Conservation (phyloP, 345 rosid genomes). For the Dipteronia sinensis region DNA sequence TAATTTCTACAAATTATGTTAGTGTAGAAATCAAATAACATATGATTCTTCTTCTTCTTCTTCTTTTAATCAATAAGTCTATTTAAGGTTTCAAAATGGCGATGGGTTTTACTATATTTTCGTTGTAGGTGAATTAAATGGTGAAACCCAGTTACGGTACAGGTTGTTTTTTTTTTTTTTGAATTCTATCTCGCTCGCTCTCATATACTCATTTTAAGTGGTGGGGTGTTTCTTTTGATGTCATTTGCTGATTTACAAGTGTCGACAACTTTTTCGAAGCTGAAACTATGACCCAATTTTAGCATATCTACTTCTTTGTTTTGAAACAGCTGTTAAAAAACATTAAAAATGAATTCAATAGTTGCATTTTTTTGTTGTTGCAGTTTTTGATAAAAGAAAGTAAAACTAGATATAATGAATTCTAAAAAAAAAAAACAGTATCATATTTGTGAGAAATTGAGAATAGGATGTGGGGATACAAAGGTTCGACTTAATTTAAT, state of each 20-base stretch:
- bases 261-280: not conserved
- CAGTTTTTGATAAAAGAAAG: not conserved
- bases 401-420: not conserved
- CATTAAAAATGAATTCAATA: too few relatives aligned
- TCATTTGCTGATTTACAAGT: not conserved
- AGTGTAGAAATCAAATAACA: not conserved
- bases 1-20: not conserved
- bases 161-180: not conserved
- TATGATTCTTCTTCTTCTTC: not conserved
- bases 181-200: not conserved
- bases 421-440: not conserved
- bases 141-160: not conserved
- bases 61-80: not conserved
- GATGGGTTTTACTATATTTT: not conserved
- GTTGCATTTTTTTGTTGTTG: not conserved
- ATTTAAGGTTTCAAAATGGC: conserved; percentile 7
- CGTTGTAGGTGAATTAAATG: not conserved
- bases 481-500: not conserved
- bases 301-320: not conserved
- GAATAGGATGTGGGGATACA: not conserved
- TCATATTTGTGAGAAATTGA: not conserved
- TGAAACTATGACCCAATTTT: not conserved
- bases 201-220: not conserved
- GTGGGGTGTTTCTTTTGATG: not conserved
- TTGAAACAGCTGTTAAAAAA: too few relatives aligned